These are phyloP conservation scores for Wallacemonas sp. DNA, from an alignment of 208 protist species.

Conservation along the genomic window DNA sequence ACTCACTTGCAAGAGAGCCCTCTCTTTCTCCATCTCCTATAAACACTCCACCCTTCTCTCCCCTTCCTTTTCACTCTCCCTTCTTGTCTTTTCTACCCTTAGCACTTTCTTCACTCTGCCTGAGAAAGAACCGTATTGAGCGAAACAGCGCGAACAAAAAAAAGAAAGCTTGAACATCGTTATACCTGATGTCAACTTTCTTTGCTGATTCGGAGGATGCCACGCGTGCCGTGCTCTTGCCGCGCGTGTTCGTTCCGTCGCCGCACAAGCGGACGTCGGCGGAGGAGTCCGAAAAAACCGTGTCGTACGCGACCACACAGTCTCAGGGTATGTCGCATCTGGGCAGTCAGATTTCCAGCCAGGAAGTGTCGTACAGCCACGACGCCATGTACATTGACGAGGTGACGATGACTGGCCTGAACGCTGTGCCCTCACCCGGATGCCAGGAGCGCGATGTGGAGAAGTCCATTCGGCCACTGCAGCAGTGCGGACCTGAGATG, in stretches of 20 bases:
- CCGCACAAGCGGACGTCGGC: not conserved
- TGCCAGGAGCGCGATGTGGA: conserved; percentile 1
- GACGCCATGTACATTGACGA: not conserved
- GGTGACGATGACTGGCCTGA: not conserved
- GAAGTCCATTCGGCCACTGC: not conserved
- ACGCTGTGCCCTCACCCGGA: not conserved
- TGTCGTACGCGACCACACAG: not conserved
- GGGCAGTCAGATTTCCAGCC: not conserved
- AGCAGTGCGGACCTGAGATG: not conserved
- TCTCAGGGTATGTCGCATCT: not conserved
- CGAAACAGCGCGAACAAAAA: no score
- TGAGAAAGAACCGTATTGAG: no score
- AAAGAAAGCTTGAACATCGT: not conserved
- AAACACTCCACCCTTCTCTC: not conserved
- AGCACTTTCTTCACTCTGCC: no score
- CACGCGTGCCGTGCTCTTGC: no score
- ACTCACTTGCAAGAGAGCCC: no score
- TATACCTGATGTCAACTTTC: not conserved
- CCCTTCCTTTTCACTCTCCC: not conserved
- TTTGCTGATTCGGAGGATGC: not conserved
- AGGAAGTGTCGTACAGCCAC: not conserved
- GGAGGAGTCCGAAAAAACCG: not conserved
- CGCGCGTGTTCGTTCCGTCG: not conserved
- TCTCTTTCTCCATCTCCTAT: no score
- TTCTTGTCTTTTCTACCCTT: conserved; percentile 1